Conservation (phyloP, 164 flowering plant genomes). For the Amborella trichopoda region DNA sequence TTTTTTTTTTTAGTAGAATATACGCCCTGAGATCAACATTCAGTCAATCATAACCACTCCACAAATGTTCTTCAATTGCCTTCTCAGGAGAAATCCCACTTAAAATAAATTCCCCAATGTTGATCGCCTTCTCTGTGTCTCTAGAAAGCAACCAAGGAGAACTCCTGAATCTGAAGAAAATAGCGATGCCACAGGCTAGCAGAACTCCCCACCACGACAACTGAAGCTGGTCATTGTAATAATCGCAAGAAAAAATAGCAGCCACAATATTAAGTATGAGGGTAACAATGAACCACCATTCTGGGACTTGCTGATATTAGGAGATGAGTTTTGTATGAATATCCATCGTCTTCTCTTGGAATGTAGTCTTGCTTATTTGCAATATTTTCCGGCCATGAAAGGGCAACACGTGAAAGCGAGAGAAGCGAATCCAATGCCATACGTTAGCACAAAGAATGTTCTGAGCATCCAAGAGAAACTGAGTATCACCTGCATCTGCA, state of each 20-base stretch:
- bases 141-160: too few relatives aligned
- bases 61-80: too few relatives aligned
- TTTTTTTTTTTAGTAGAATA: too few relatives aligned
- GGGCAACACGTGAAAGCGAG: too few relatives aligned
- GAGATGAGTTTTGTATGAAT: slow-evolving; percentile 70
- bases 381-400: slow-evolving; percentile 71
- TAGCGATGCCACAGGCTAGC: slow-evolving; percentile 61
- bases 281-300: slow-evolving; percentile 71
- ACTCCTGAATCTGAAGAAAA: too few relatives aligned
- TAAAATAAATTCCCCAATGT: too few relatives aligned
- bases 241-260: slow-evolving; percentile 53
- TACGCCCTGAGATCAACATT: too few relatives aligned
- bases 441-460: too few relatives aligned
- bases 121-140: too few relatives aligned
- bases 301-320: slow-evolving; percentile 60
- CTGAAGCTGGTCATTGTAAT: slow-evolving; percentile 64
- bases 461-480: slow-evolving; percentile 90
- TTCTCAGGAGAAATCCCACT: too few relatives aligned
- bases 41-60: too few relatives aligned
- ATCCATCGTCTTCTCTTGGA: slow-evolving; percentile 48
- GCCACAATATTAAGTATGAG: slow-evolving; percentile 44
- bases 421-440: too few relatives aligned
- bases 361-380: slow-evolving; percentile 53
- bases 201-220: slow-evolving; percentile 90
- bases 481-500: slow-evolving; percentile 95